Evolutionary conservation across 1,139 yeast genomes (phyloP).

Genomic region (Wickerhamomyces sp.): DNA sequence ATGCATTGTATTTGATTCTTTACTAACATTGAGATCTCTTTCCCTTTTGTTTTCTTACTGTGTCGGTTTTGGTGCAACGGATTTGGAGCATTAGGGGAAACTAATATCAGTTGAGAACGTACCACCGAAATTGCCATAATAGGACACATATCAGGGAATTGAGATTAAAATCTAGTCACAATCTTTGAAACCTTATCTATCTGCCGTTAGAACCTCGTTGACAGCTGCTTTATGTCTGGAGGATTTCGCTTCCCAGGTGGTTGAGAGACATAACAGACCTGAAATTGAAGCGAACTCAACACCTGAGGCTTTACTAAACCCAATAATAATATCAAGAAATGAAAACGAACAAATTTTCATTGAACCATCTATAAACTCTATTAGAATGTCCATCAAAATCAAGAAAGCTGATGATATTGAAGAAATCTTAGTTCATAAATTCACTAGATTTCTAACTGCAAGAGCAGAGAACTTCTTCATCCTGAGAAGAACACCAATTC

Average conservation of each 20-base stretch:
- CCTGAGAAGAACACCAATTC: slow-evolving; percentile 84
- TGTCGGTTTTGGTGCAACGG: no score
- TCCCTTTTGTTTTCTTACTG: not conserved
- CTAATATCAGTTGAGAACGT: no score
- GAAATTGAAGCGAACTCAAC: slow-evolving; percentile 82
- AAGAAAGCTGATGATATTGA: slow-evolving; percentile 98
- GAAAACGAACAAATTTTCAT: slow-evolving; percentile 90
- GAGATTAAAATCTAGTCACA: slow-evolving; percentile 47
- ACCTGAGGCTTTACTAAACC: slow-evolving; percentile 81
- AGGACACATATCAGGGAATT: not conserved
- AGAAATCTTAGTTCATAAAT: slow-evolving; percentile 87
- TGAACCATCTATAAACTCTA: slow-evolving; percentile 90
- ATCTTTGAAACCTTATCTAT: slow-evolving; percentile 90
- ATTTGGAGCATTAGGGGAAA: no score
- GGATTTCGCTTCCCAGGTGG: slow-evolving; percentile 91
- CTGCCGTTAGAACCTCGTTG: slow-evolving; percentile 89
- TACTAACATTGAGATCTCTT: not conserved
- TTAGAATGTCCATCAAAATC: slow-evolving; percentile 83
- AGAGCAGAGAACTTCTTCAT: slow-evolving; percentile 94
- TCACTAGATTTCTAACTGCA: slow-evolving; percentile 87
- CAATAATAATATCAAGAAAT: slow-evolving; percentile 87
- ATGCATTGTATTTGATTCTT: not conserved
- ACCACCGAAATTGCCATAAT: no score
- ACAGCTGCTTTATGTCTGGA: slow-evolving; percentile 95
- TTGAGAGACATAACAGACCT: slow-evolving; percentile 96